A percentile compares a stretch with the other conserved stretches of the same genome.
Conservation (phyloP, 2,329 filamentous ascomycete species). For the Fusarium nodosum region DNA sequence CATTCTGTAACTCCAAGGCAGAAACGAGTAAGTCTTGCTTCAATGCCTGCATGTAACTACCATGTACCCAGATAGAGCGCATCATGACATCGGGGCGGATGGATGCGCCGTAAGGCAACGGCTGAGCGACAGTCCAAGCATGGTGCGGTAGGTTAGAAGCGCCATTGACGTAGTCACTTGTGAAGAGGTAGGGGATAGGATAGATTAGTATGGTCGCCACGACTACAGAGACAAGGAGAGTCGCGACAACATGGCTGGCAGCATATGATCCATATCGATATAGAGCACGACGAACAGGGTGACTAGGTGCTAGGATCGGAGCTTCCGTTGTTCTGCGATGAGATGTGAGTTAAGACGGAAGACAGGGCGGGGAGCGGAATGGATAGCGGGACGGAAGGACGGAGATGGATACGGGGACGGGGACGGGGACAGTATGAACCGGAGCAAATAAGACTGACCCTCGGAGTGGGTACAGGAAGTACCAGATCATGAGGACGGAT, state of each 20-base stretch:
- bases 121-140: constrained; percentile 83
- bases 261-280: constrained; percentile 78
- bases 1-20: constrained; percentile 78
- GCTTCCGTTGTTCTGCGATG: constrained; percentile 77
- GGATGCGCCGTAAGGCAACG: constrained; percentile 66
- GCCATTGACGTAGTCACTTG: constrained; percentile 77
- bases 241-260: constrained; percentile 79
- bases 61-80: constrained; percentile 85
- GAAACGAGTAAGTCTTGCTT: constrained; percentile 73
- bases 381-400: constrained; percentile 31
- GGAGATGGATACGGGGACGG: constrained; percentile 7
- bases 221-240: constrained; percentile 80
- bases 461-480: constrained; percentile 81
- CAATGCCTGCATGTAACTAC: constrained; percentile 83
- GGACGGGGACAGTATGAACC: constrained; percentile 12
- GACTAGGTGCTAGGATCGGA: constrained; percentile 72
- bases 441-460: constrained; percentile 67
- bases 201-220: constrained; percentile 79
- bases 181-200: constrained; percentile 81
- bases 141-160: constrained; percentile 80
- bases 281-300: constrained; percentile 75
- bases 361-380: constrained; percentile 23
- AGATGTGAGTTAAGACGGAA: constrained; percentile 38
- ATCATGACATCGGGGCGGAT: constrained; percentile 79
- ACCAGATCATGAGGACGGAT: constrained; percentile 75